A percentile compares a stretch with the other conserved stretches of the same genome.
Conservation (phyloP, 129 eudicot species). For the Ambrosia artemisiifolia region DNA sequence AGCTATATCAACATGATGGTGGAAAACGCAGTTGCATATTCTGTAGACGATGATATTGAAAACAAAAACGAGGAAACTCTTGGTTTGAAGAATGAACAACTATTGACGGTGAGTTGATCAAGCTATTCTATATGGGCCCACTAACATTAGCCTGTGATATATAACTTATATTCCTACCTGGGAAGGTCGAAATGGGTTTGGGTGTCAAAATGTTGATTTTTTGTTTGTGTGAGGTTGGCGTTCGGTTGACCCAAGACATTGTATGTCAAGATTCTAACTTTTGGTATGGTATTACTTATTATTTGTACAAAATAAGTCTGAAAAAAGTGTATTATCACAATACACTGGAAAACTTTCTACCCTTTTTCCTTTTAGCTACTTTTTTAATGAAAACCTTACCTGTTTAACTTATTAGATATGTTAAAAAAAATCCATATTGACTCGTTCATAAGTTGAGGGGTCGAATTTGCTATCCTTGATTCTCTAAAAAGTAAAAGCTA, state of each 20-base stretch:
- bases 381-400: background rate
- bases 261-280: background rate
- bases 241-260: background rate
- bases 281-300: background rate
- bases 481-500: background rate
- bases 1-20: slow-evolving; percentile 38
- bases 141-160: background rate
- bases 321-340: background rate
- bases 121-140: background rate
- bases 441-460: background rate
- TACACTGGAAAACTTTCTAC: background rate
- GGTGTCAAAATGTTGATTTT: background rate
- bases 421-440: background rate
- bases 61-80: slow-evolving; percentile 38
- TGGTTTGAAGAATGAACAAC: slow-evolving; percentile 47
- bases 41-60: slow-evolving; percentile 60
- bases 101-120: slow-evolving; percentile 46
- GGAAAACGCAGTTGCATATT: slow-evolving; percentile 45
- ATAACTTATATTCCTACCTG: background rate
- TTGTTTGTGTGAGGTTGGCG: background rate
- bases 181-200: background rate
- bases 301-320: background rate
- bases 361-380: no score
- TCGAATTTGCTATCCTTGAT: no score
- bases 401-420: background rate